Evolutionary conservation across 2,329 filamentous ascomycete genomes (phyloP), one percentile per base, ranked within the genome.

Genomic region (Tolypocladium endophyticum): DNA sequence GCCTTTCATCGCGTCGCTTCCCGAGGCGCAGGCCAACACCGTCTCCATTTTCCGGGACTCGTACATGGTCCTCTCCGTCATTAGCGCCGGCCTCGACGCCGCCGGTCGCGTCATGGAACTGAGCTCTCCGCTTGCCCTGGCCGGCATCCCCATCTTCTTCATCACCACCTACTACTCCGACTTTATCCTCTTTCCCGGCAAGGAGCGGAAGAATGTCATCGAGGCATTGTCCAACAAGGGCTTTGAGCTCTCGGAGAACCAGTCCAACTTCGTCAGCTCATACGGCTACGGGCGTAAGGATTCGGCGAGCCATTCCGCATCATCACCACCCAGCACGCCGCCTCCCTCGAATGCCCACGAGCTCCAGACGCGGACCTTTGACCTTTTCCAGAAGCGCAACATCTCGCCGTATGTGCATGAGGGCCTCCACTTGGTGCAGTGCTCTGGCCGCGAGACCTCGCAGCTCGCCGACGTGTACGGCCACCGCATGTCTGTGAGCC

Each of bases 141-240:
- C 93, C 56, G 90, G 91, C 66, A 94, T 97, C 58, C 90, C 93
- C 58, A 96, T 99, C 70, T 97, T 97, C 79, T 97, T 97, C 81
- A 96, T 97, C 72, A 97, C 93, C 4, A 97, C 92, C 38, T 99
- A 97, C 75, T 97, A 96, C 75, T 94, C 90, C 39, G 93, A 99
- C 76, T 97, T 96, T 74, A 95, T 99, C 67, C 82, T 97, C 41
- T 91, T 97, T 1, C 92, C 94, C 0, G 81, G 81, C 58, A 89
- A 87, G 69, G 86, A 88, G 68, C 86, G 88, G 57, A 77, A 82
- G 33, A 87, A 86, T 45, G 92, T 97, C 55, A 85, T 91, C 39
- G 80, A 86, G 60, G 88, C 91, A 0, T 79, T 97, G 6, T 81
- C 93, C 61, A 83, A 86, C 23, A 85, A 88, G 55, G 92, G 92